Evolutionary conservation across 352 stramenopile species (phyloP), one percentile per base, ranked within the genome.

Genomic region (Thalassiosira mediterranea): DNA sequence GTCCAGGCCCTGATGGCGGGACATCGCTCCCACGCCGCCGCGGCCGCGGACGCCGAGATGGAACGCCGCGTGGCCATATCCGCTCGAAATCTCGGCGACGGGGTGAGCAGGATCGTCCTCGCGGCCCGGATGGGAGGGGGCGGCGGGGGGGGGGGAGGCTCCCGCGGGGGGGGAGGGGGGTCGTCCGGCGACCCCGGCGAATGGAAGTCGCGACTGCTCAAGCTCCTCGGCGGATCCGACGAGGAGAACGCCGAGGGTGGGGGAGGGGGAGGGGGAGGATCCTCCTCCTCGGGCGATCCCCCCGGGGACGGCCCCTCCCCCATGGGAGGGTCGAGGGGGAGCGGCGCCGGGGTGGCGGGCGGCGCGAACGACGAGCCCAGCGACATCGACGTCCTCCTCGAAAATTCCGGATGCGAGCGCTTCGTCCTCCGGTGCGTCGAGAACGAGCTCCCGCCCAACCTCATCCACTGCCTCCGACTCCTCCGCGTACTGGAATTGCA

Each of bases 401-500:
- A 75, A 26, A 81, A 90, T 56, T 84, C 78, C 11, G 78, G 76
- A 3, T 87, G 72, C 34, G 81, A 90, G 49, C 87, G 89, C 40
- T 93, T 92, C 53, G 71, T 92, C 0, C 19, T 86, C 11, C 73
- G 87, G 28, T 94, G 88, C 70, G 69, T 94, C 8, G 88, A 94
- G 64, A 91, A 91, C 65, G 88, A 93, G 66, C 56, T 94, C 13
- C 88, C 88, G 29, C 88, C 88, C 31, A 92, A 94, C 57, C 76
- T 94, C 26, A 90, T 94, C 59, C 88, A 94, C 68, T 94, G 88
- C 68, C 72, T 94, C 40, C 58, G 88, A 44, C 67, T 94, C 13
- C 47, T 94, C 11, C 58, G 88, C 7, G 88, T 94, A 3, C 63
- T 94, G 61, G 88, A 94, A 62, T 59, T 94, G 21, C 85, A 94